These are phyloP conservation scores for Leccinum cinnamomeum DNA, from an alignment of 1,284 basidiomycete species.

Conservation along the genomic window DNA sequence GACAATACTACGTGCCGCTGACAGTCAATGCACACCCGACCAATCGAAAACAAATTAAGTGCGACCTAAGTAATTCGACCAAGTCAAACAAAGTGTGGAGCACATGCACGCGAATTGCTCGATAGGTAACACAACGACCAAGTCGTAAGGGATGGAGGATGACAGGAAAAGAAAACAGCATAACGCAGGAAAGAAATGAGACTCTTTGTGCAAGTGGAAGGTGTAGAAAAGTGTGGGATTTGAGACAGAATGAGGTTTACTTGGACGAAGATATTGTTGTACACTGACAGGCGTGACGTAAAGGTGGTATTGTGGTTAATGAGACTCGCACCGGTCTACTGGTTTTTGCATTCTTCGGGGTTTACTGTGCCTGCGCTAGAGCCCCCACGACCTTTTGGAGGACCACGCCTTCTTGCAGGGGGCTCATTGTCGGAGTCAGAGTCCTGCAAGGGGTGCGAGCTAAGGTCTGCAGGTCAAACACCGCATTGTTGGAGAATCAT, in stretches of 20 bases:
- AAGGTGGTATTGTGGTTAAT: slow-evolving; percentile 26
- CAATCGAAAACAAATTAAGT: slow-evolving; percentile 23
- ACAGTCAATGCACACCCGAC: neutral
- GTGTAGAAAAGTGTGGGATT: neutral
- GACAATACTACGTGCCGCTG: slow-evolving; percentile 1
- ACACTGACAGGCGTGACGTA: slow-evolving; percentile 12
- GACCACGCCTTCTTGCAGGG: slow-evolving; percentile 55
- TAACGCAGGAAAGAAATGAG: neutral
- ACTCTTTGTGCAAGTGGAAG: slow-evolving; percentile 4
- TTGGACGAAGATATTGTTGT: slow-evolving; percentile 15
- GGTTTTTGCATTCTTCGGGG: slow-evolving; percentile 85
- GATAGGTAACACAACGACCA: slow-evolving; percentile 12
- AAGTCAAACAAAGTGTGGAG: slow-evolving; percentile 6
- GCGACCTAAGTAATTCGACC: slow-evolving; percentile 20
- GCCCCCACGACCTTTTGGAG: slow-evolving; percentile 54
- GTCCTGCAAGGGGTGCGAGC: slow-evolving; percentile 24
- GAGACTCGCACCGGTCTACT: slow-evolving; percentile 46
- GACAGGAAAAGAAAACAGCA: slow-evolving; percentile 1
- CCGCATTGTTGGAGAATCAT: slow-evolving; percentile 32
- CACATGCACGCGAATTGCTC: slow-evolving; percentile 12
- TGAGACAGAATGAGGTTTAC: slow-evolving; percentile 16
- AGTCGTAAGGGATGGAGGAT: slow-evolving; percentile 7
- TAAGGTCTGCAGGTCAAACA: slow-evolving; percentile 24
- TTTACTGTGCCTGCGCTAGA: slow-evolving; percentile 47
- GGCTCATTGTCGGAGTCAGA: slow-evolving; percentile 60